phyloP scores from a whole-genome alignment of 148 eudicot species.

The Euryodendron excelsum region DNA sequence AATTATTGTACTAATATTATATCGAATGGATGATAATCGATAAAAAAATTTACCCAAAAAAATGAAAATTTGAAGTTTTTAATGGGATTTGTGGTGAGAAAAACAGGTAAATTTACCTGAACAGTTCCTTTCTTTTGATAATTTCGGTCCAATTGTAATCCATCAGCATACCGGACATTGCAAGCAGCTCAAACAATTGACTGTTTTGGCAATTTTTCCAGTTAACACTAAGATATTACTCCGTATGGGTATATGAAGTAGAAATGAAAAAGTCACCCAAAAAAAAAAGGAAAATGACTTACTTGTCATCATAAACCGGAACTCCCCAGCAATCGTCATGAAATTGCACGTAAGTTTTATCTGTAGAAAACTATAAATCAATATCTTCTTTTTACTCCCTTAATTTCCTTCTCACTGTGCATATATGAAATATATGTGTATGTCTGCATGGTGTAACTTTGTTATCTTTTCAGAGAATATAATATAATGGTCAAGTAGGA shows the following conservation, averaged over 20 bases:
- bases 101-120: conserved; percentile 46
- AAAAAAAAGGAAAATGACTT: conserved; percentile 26
- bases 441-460: neutral
- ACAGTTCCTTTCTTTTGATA: conserved; percentile 56
- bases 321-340: conserved; percentile 99
- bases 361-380: conserved; percentile 34
- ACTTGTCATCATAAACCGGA: conserved; percentile 95
- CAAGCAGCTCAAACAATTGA: conserved; percentile 81
- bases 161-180: conserved; percentile 91
- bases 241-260: neutral
- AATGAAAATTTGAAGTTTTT: neutral
- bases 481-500: neutral
- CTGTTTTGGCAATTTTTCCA: conserved; percentile 33
- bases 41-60: no score
- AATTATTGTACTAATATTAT: no score
- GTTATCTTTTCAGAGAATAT: neutral
- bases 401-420: neutral
- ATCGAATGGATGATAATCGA: no score
- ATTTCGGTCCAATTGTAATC: conserved; percentile 97
- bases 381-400: neutral
- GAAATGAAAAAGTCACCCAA: neutral
- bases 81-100: neutral
- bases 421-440: neutral
- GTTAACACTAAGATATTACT: neutral
- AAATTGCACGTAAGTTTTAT: conserved; percentile 70